These are phyloP conservation scores for Daldinia concentrica DNA, from an alignment of 495 filamentous ascomycete genomes.

Conservation along the genomic window DNA sequence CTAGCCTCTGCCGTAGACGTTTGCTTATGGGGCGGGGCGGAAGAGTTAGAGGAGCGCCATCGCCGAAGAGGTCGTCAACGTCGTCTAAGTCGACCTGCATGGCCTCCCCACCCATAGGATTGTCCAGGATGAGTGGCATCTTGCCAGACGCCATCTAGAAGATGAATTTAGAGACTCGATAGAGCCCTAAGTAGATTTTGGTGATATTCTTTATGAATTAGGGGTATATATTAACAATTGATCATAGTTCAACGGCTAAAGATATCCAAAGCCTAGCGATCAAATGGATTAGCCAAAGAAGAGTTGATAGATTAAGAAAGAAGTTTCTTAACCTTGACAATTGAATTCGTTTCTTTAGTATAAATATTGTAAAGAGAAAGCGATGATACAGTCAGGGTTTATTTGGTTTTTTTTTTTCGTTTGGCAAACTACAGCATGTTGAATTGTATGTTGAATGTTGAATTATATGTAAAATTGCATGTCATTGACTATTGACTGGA, in stretches of 20 bases:
- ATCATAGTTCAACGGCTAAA: neutral
- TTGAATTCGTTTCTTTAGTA: neutral
- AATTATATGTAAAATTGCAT: neutral
- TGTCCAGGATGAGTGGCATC: conserved; percentile 52
- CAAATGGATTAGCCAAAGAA: neutral
- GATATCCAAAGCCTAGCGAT: neutral
- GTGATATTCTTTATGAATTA: neutral
- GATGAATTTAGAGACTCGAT: neutral
- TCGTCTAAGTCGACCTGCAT: conserved; percentile 79
- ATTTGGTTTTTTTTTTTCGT: neutral
- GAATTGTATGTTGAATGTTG: neutral
- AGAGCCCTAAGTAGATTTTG: neutral
- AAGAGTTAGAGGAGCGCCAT: conserved; percentile 66
- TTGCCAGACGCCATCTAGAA: conserved; percentile 44
- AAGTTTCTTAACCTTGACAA: neutral
- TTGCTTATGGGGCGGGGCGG: conserved; percentile 65
- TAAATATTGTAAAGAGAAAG: neutral
- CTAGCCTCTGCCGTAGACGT: conserved; percentile 75
- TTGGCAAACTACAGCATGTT: neutral
- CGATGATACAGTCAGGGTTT: neutral
- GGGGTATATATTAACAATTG: neutral
- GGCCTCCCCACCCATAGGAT: conserved; percentile 41
- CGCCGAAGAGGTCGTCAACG: conserved; percentile 79
- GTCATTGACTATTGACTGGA: neutral
- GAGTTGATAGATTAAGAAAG: neutral